Evolutionary conservation across 2,329 filamentous ascomycete species (phyloP).

Genomic region (Cercospora sojina): DNA sequence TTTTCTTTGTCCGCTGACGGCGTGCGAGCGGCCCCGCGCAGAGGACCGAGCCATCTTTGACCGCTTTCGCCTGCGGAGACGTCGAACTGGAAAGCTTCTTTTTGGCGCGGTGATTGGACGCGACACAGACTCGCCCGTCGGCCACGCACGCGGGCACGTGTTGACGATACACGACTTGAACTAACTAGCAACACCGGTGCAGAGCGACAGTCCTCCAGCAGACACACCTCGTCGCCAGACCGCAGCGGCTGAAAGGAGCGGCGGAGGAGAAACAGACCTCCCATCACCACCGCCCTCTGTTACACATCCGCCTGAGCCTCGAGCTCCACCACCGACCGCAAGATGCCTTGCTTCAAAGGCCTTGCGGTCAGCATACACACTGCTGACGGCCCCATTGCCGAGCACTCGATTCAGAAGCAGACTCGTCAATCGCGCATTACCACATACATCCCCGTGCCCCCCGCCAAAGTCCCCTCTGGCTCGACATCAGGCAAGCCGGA

Average conservation of each 20-base stretch:
- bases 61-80: slow-evolving; percentile 3
- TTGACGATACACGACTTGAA: not conserved
- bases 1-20: not conserved
- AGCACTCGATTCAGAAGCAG: slow-evolving; percentile 94
- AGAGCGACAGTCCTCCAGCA: not conserved
- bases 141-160: slow-evolving; percentile 1
- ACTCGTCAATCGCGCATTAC: slow-evolving; percentile 89
- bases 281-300: not conserved
- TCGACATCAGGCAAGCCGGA: slow-evolving; percentile 68
- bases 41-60: not conserved
- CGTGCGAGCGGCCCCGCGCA: not conserved
- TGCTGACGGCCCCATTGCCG: slow-evolving; percentile 74
- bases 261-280: slow-evolving; percentile 5
- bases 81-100: not conserved
- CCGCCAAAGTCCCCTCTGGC: slow-evolving; percentile 69
- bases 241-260: not conserved
- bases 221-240: not conserved
- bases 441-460: slow-evolving; percentile 93
- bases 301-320: slow-evolving; percentile 7
- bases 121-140: slow-evolving; percentile 1
- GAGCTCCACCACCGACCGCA: slow-evolving; percentile 30
- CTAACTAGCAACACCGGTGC: not conserved
- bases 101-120: slow-evolving; percentile 5
- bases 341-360: slow-evolving; percentile 97
- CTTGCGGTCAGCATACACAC: slow-evolving; percentile 96